Evolutionary conservation across 2,329 filamentous ascomycete species (phyloP).

Genomic region (Botrytis pseudocinerea): DNA sequence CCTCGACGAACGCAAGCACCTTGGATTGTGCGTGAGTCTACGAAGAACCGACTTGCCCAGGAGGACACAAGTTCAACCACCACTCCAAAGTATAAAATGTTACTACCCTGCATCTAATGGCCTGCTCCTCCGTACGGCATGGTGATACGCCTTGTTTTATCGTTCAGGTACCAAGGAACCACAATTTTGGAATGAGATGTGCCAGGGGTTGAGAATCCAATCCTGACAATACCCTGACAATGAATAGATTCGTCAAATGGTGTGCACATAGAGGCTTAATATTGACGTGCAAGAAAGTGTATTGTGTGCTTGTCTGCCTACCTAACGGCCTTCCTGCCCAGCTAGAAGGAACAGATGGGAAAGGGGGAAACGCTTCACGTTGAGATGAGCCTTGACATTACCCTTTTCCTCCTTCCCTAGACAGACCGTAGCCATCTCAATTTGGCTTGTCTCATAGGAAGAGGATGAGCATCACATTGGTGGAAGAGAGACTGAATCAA

Average conservation of each 20-base stretch:
- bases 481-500: not conserved
- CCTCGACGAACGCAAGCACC: not conserved
- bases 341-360: not conserved
- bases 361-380: not conserved
- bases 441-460: not conserved
- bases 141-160: constrained; percentile 15
- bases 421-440: not conserved
- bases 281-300: constrained; percentile 8
- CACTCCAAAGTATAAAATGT: not conserved
- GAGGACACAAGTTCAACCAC: not conserved
- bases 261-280: not conserved
- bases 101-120: not conserved
- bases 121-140: not conserved
- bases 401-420: not conserved
- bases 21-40: not conserved
- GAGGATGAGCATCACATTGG: not conserved
- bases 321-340: too few species aligned
- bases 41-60: too few species aligned
- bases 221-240: constrained; percentile 5
- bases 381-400: not conserved
- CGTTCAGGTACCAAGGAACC: constrained; percentile 10
- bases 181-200: constrained; percentile 13
- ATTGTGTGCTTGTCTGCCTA: not conserved
- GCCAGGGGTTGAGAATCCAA: constrained; percentile 4
- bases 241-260: not conserved